Evolutionary conservation across 23 red algal species (phyloP).

Genomic region (Porphyridium purpureum): DNA sequence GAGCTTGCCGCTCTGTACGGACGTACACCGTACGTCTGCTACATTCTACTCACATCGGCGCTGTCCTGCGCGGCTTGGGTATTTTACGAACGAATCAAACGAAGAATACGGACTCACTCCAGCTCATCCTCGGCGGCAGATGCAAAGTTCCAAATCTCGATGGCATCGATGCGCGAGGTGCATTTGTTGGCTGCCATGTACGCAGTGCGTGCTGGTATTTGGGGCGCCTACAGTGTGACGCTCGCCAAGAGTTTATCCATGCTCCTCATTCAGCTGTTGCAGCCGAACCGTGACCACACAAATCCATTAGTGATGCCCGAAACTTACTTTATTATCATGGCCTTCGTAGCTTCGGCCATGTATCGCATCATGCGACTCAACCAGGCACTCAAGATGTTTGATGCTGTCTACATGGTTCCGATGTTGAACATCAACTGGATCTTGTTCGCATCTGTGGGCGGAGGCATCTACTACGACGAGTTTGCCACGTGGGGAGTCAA

Average conservation of each 20-base stretch:
- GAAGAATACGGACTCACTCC: conserved; percentile 40
- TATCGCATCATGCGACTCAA: conserved; percentile 76
- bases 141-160: conserved; percentile 66
- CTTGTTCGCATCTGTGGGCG: conserved; percentile 51
- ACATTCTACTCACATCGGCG: conserved; percentile 44
- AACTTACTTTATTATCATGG: conserved; percentile 65
- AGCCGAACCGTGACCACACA: conserved; percentile 44
- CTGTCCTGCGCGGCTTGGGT: conserved; percentile 34
- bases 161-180: conserved; percentile 35
- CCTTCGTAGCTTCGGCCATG: conserved; percentile 54
- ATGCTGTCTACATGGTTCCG: conserved; percentile 63
- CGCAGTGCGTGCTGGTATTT: conserved; percentile 48
- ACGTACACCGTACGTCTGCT: conserved; percentile 63
- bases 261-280: conserved; percentile 56
- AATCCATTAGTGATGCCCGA: conserved; percentile 42
- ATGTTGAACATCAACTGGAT: conserved; percentile 96
- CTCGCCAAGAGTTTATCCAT: conserved; percentile 74
- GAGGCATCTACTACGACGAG: conserved; percentile 82
- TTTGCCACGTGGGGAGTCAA: conserved; percentile 53
- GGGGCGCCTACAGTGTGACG: conserved; percentile 59
- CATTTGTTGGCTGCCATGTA: conserved; percentile 68
- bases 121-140: no score
- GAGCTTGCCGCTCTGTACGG: conserved; percentile 70
- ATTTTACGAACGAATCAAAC: conserved; percentile 38
- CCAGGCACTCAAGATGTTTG: conserved; percentile 59